phyloP scores from a whole-genome alignment of 208 protist species.

The Trypanosoma caninum region DNA sequence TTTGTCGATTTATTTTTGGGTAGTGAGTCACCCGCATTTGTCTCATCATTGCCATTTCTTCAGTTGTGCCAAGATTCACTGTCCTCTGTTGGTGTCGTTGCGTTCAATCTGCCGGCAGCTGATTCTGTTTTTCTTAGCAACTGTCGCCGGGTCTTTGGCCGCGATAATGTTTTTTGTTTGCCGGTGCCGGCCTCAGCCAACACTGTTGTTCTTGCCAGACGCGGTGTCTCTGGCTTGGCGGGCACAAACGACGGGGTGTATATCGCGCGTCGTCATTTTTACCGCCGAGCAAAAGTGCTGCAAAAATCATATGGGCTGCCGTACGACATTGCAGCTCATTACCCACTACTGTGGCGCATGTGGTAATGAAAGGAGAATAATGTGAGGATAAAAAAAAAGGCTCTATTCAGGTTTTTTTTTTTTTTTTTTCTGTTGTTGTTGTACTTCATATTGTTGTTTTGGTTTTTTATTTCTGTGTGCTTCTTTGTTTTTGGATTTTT shows the following conservation, averaged over 20 bases:
- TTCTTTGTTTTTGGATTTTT: slow-evolving; percentile 2
- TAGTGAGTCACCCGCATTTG: slow-evolving; percentile 39
- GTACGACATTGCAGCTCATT: slow-evolving; percentile 68
- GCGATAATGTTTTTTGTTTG: slow-evolving; percentile 58
- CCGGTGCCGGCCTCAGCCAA: slow-evolving; percentile 64
- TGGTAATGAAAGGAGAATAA: slow-evolving; percentile 34
- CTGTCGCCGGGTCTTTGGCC: slow-evolving; percentile 56
- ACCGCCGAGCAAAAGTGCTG: slow-evolving; percentile 49
- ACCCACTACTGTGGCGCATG: slow-evolving; percentile 79
- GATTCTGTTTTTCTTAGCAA: slow-evolving; percentile 49
- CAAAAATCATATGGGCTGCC: slow-evolving; percentile 54
- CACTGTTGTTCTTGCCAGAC: slow-evolving; percentile 67
- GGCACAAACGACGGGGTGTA: not conserved
- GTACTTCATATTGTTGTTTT: slow-evolving; percentile 1
- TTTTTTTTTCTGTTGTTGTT: slow-evolving; percentile 7
- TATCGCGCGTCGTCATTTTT: slow-evolving; percentile 61
- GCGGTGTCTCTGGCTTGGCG: slow-evolving; percentile 13
- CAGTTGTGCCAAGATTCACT: slow-evolving; percentile 43
- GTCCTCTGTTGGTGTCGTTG: slow-evolving; percentile 61
- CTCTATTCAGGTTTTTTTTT: slow-evolving; percentile 16
- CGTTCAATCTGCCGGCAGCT: slow-evolving; percentile 68
- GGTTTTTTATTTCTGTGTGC: slow-evolving; percentile 3
- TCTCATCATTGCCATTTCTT: slow-evolving; percentile 53
- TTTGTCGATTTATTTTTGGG: slow-evolving; percentile 86
- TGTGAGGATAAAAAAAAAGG: not conserved